Conservation (phyloP, 2,329 filamentous ascomycete species). For the Polytolypa hystricis region DNA sequence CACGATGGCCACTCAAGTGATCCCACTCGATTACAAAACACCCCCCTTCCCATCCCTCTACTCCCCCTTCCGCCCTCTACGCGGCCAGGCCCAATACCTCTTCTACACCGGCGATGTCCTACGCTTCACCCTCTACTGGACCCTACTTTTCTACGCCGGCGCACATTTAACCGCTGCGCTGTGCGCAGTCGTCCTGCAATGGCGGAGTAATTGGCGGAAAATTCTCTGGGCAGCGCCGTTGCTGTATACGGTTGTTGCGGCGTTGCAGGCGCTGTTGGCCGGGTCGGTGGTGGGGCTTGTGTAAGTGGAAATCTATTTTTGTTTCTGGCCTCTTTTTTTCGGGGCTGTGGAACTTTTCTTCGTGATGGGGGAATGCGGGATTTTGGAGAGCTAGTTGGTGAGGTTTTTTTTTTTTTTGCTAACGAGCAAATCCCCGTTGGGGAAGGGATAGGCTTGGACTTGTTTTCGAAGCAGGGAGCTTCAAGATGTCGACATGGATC, state of each 20-base stretch:
- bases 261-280: slow-evolving; percentile 64
- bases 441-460: slow-evolving; percentile 53
- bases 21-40: slow-evolving; percentile 46
- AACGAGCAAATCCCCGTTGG: slow-evolving; percentile 3
- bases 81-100: slow-evolving; percentile 51
- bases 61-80: slow-evolving; percentile 52
- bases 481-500: slow-evolving; percentile 89
- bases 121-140: slow-evolving; percentile 83
- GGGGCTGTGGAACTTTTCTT: not conserved
- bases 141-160: slow-evolving; percentile 62
- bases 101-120: slow-evolving; percentile 69
- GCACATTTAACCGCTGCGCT: slow-evolving; percentile 63
- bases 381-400: too few species aligned
- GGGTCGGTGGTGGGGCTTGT: slow-evolving; percentile 72
- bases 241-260: slow-evolving; percentile 59
- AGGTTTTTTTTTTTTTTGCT: slow-evolving; percentile 3
- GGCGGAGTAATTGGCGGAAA: slow-evolving; percentile 31
- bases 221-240: slow-evolving; percentile 60
- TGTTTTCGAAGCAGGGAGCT: slow-evolving; percentile 71
- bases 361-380: slow-evolving; percentile 1
- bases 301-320: slow-evolving; percentile 44
- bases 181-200: slow-evolving; percentile 64
- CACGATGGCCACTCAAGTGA: slow-evolving; percentile 8
- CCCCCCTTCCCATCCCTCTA: slow-evolving; percentile 75
- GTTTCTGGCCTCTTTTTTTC: not conserved